Percentiles rank a stretch among this genome's conserved stretches.
phyloP scores from a whole-genome alignment of 177 flowering plant genomes.

The Vitis hybrid region DNA sequence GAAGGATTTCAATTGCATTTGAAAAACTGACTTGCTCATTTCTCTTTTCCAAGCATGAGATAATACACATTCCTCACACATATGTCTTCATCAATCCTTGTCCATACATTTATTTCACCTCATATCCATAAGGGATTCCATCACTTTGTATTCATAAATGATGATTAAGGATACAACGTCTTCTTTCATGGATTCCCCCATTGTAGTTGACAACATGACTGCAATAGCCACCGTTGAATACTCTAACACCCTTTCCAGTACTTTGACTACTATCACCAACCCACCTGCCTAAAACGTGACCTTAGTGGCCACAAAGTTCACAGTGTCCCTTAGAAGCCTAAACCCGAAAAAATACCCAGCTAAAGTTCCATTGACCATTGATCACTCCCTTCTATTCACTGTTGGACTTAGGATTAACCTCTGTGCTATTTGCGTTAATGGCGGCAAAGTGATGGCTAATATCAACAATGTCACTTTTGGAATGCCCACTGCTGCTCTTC shows the following conservation, averaged over 20 bases:
- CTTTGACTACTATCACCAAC: constrained; percentile 23
- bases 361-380: constrained; percentile 42
- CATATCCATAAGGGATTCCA: no score
- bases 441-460: constrained; percentile 40
- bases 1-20: no score
- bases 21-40: no score
- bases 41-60: no score
- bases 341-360: constrained; percentile 44
- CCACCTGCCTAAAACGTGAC: constrained; percentile 59
- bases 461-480: constrained; percentile 63
- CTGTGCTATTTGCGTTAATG: constrained; percentile 43
- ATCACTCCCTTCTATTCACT: constrained; percentile 61
- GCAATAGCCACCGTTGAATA: constrained; percentile 52
- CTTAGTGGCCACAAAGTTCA: constrained; percentile 39
- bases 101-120: no score
- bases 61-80: no score
- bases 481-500: constrained; percentile 53
- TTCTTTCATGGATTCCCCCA: constrained; percentile 59
- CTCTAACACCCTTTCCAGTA: constrained; percentile 19
- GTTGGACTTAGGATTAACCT: constrained; percentile 54
- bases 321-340: constrained; percentile 40
- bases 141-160: no score
- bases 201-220: constrained; percentile 47
- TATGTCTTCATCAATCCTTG: no score
- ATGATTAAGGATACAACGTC: constrained; percentile 28